Evolutionary conservation across 768 basidiomycete species (phyloP), one percentile per base, ranked within the genome.

Genomic region (Rhodotorula babjevae): DNA sequence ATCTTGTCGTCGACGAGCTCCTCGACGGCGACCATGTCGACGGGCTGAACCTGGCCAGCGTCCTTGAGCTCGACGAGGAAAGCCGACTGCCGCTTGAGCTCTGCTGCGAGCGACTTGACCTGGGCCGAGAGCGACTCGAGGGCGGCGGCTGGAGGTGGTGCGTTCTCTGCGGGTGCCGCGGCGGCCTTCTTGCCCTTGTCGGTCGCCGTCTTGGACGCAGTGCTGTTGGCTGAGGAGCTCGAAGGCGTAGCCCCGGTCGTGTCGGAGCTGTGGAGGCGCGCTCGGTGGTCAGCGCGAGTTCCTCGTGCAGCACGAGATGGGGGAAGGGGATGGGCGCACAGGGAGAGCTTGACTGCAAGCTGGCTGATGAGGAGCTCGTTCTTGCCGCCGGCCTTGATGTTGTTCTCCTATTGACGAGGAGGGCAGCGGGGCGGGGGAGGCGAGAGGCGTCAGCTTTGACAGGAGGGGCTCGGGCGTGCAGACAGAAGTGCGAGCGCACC

Each of bases 321-420:
- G 14, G 53, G 9, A n/a, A 55, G 53, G 53, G 12, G 14, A n/a
- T n/a, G 12, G 14, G 29, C 53, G 27, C 53, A 55, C 53, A 55
- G n/a, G 9, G n/a, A n/a, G 15, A 55, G 15, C 53, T 55, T 55
- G 7, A 27, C 29, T n/a, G 49, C 42, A 40, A 69, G 57, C 0
- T 31, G 18, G 2, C 19, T 23, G 33, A 70, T 14, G n/a, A 70
- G 63, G 23, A 11, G 52, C 3, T 70, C 69, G 16, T 58, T 53
- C 69, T 70, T 70, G 63, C 63, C 57, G 25, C 29, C 33, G 0
- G 69, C 69, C 33, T 65, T 70, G 63, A 60, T 50, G 40, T 14
- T 11, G 52, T 60, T 36, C n/a, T 44, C 50, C 69, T 70, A 36
- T 23, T 23, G 33, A n/a, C 14, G 66, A 21, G 15, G 7, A 1